phyloP scores from a whole-genome alignment of 805 yeast species.

The Kazachstania psychrophila region DNA sequence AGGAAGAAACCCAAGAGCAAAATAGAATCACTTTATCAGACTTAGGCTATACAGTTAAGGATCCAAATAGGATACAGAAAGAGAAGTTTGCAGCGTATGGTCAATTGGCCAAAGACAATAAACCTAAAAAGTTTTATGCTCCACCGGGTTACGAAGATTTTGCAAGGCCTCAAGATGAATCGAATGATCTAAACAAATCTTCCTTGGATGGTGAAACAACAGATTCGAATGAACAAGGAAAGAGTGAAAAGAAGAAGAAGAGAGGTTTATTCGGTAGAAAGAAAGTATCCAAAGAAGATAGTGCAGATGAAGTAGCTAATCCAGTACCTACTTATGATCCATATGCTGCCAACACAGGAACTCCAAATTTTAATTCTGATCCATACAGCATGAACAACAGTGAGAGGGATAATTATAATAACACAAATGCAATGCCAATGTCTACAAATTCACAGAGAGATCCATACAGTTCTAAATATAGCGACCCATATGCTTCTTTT shows the following conservation, averaged over 20 bases:
- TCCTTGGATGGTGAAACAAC: neutral
- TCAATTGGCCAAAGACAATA: conserved; percentile 36
- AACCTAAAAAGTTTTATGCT: conserved; percentile 30
- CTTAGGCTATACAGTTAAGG: conserved; percentile 36
- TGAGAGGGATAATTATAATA: neutral
- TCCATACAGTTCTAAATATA: neutral
- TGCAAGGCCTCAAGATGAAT: conserved; percentile 12
- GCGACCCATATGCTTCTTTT: conserved; percentile 2
- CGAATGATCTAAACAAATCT: conserved; percentile 5
- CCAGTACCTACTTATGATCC: conserved; percentile 6
- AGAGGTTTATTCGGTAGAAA: conserved; percentile 9
- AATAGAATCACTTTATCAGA: conserved; percentile 35
- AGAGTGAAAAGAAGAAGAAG: conserved; percentile 7
- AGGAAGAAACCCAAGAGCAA: conserved; percentile 37
- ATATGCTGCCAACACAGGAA: conserved; percentile 6
- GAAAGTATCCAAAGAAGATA: conserved; percentile 2
- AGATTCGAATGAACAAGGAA: neutral
- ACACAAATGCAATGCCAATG: neutral
- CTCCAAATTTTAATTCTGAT: conserved; percentile 1
- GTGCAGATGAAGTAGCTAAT: neutral
- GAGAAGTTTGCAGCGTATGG: conserved; percentile 42
- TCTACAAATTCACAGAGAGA: neutral
- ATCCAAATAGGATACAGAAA: conserved; percentile 29
- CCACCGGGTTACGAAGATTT: conserved; percentile 33
- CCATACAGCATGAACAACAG: conserved; percentile 6